Percentiles rank a stretch among this genome's conserved stretches.
Evolutionary conservation across 2,329 filamentous ascomycete species (phyloP).

Genomic region (Apiospora marii): DNA sequence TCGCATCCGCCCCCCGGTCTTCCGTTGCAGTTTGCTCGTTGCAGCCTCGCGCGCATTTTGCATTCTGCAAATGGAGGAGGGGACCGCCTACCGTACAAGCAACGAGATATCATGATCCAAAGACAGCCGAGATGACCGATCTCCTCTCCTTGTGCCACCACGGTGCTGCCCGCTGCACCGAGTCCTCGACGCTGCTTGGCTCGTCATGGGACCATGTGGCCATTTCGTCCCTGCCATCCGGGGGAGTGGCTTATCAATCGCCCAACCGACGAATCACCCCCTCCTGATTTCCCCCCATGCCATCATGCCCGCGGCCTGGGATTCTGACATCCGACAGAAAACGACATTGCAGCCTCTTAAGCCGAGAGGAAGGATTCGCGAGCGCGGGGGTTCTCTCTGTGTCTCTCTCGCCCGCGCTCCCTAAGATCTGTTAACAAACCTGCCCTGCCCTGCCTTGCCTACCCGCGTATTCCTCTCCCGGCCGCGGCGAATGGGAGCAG

Average conservation of each 20-base stretch:
- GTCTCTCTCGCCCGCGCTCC: too few relatives aligned
- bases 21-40: not conserved
- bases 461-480: not conserved
- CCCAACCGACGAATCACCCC: not conserved
- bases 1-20: conserved; percentile 5
- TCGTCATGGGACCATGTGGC: not conserved
- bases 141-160: not conserved
- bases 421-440: not conserved
- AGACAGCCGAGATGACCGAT: not conserved
- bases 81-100: not conserved
- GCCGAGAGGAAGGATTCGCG: not conserved
- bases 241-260: not conserved
- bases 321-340: conserved; percentile 16
- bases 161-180: not conserved
- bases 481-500: not conserved
- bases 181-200: not conserved
- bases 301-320: not conserved
- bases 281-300: not conserved
- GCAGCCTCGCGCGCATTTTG: not conserved
- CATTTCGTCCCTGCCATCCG: not conserved
- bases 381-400: not conserved
- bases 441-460: not conserved
- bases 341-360: not conserved
- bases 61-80: not conserved
- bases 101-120: not conserved